Evolutionary conservation across 768 basidiomycete species (phyloP).

Genomic region (Pleurotus eryngii): DNA sequence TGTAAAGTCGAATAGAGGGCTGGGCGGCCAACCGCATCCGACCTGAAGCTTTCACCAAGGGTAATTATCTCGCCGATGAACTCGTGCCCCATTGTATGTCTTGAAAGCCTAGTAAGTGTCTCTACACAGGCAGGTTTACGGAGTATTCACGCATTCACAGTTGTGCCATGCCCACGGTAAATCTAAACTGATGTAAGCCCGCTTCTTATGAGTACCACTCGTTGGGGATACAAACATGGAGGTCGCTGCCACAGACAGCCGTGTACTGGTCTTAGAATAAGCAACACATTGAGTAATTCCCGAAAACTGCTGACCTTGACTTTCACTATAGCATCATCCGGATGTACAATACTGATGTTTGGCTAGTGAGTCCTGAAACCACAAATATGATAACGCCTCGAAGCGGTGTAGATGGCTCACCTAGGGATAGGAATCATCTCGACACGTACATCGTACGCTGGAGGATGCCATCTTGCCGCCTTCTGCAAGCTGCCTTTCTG

Average conservation of each 20-base stretch:
- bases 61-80: conserved; percentile 71
- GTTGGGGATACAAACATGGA: background rate
- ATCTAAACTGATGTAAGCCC: conserved; percentile 15
- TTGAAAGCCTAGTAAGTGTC: conserved; percentile 21
- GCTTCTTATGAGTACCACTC: background rate
- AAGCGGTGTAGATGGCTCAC: conserved; percentile 18
- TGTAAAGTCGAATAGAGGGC: conserved; percentile 59
- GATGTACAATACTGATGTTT: conserved; percentile 55
- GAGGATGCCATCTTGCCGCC: conserved; percentile 64
- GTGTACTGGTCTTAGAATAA: conserved; percentile 41
- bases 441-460: conserved; percentile 68
- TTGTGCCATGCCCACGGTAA: conserved; percentile 61
- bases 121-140: background rate
- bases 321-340: conserved; percentile 78
- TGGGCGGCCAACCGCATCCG: conserved; percentile 44
- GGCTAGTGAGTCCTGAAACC: background rate
- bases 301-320: conserved; percentile 45
- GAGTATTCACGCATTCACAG: conserved; percentile 46
- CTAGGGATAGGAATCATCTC: conserved; percentile 56
- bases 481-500: conserved; percentile 15
- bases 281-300: no score
- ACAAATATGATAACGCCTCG: background rate
- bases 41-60: conserved; percentile 57
- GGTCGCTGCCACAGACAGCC: conserved; percentile 53
- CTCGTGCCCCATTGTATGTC: conserved; percentile 72